phyloP scores from a whole-genome alignment of 1,139 yeast genomes.

The Blastobotrys aristatus region DNA sequence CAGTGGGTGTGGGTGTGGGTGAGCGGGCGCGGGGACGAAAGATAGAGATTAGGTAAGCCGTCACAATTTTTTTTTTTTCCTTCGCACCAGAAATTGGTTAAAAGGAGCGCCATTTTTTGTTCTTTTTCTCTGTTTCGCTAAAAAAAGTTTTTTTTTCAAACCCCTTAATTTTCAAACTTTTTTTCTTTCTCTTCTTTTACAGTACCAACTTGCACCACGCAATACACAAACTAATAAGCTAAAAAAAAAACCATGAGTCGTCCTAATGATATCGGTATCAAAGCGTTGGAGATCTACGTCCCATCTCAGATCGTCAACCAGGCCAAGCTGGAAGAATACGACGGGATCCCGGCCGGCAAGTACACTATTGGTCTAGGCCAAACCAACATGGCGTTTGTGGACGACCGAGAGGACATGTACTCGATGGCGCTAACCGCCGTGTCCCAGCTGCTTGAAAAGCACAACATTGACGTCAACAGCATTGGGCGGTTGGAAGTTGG shows the following conservation, averaged over 20 bases:
- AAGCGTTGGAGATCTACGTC: conserved; percentile 87
- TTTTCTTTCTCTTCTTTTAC: neutral
- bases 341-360: conserved; percentile 87
- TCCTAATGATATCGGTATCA: conserved; percentile 88
- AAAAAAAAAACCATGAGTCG: conserved; percentile 20
- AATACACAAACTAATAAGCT: neutral
- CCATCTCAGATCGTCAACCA: conserved; percentile 78
- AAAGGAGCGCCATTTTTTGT: neutral
- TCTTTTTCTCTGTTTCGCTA: neutral
- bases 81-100: too few relatives aligned
- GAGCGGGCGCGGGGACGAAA: too few relatives aligned
- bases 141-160: too few relatives aligned
- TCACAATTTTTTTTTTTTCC: neutral
- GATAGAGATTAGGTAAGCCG: too few relatives aligned
- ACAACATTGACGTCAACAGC: conserved; percentile 70
- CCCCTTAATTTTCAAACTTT: neutral
- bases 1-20: too few relatives aligned
- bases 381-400: conserved; percentile 95
- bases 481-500: conserved; percentile 98
- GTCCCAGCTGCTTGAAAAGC: conserved; percentile 68
- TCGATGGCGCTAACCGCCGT: conserved; percentile 84
- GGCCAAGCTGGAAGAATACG: conserved; percentile 76
- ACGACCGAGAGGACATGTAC: conserved; percentile 96
- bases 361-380: conserved; percentile 98
- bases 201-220: too few relatives aligned